Evolutionary conservation across 495 filamentous ascomycete species (phyloP).

Genomic region (Penicillium odoratum): DNA sequence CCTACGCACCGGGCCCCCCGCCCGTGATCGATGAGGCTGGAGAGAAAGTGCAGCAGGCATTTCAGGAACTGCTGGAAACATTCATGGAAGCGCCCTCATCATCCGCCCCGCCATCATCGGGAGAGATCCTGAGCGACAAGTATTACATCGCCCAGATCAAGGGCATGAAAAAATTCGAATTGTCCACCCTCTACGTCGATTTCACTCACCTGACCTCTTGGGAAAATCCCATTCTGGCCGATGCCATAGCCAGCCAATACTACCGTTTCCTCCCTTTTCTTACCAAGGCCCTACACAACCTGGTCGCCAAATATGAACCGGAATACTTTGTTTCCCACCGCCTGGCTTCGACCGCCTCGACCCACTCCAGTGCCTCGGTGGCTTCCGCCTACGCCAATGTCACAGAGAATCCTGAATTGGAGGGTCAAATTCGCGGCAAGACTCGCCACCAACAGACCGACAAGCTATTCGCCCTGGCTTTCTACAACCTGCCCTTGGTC

Average conservation of each 20-base stretch:
- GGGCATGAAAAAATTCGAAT: slow-evolving; percentile 75
- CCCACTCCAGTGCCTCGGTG: slow-evolving; percentile 65
- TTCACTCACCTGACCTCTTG: slow-evolving; percentile 78
- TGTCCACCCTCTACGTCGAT: slow-evolving; percentile 98
- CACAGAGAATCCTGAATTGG: slow-evolving; percentile 52
- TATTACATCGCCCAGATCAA: slow-evolving; percentile 98
- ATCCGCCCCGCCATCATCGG: slow-evolving; percentile 73
- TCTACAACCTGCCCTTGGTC: slow-evolving; percentile 95
- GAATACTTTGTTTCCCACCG: slow-evolving; percentile 90
- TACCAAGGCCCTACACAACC: slow-evolving; percentile 83
- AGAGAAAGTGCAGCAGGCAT: slow-evolving; percentile 78
- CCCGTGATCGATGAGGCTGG: slow-evolving; percentile 86
- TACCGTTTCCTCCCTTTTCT: slow-evolving; percentile 95
- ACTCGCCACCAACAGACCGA: slow-evolving; percentile 95
- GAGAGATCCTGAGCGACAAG: slow-evolving; percentile 75
- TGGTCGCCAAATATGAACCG: slow-evolving; percentile 91
- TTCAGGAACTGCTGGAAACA: slow-evolving; percentile 86
- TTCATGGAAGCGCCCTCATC: slow-evolving; percentile 74
- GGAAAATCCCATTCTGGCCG: slow-evolving; percentile 72
- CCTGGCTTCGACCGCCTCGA: slow-evolving; percentile 63
- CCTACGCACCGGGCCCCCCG: slow-evolving; percentile 66
- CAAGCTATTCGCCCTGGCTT: slow-evolving; percentile 90
- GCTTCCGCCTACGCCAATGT: slow-evolving; percentile 66
- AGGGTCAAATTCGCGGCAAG: slow-evolving; percentile 48
- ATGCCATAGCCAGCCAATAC: slow-evolving; percentile 83